phyloP scores from a whole-genome alignment of 192 early-diverging fungal species.

The Pilaira anomala region DNA sequence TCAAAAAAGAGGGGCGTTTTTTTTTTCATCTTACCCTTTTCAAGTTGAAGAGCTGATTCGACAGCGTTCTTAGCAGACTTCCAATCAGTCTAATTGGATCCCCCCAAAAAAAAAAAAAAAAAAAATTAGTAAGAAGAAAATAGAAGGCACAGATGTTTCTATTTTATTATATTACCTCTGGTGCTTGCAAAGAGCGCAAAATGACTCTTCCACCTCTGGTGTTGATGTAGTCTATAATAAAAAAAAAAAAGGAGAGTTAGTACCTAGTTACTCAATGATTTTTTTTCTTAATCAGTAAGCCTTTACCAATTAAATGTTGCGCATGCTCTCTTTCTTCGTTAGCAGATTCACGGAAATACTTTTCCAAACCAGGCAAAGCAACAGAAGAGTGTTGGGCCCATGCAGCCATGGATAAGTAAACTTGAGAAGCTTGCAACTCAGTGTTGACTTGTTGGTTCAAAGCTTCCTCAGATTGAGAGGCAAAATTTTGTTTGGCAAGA shows the following conservation, averaged over 20 bases:
- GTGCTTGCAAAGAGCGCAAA: constrained; percentile 49
- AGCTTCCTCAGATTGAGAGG: constrained; percentile 46
- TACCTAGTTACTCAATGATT: too few relatives aligned
- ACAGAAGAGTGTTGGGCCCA: constrained; percentile 48
- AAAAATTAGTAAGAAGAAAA: not conserved
- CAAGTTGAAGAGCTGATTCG: constrained; percentile 54
- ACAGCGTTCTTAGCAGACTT: constrained; percentile 55
- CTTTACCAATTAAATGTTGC: constrained; percentile 37
- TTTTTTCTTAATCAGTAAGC: too few relatives aligned
- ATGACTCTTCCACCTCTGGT: constrained; percentile 55
- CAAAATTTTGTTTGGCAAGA: constrained; percentile 56
- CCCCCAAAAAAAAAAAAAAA: not conserved
- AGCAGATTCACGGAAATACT: constrained; percentile 51
- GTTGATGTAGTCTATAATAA: constrained; percentile 46
- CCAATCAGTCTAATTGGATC: constrained; percentile 41
- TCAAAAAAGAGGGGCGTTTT: not conserved
- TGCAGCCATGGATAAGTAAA: constrained; percentile 52
- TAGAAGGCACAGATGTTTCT: not conserved
- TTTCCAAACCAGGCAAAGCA: constrained; percentile 52
- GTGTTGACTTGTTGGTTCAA: constrained; percentile 59
- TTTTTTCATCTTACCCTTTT: constrained; percentile 49
- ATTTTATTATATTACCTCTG: constrained; percentile 31
- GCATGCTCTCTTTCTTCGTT: constrained; percentile 43
- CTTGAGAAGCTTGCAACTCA: constrained; percentile 57
- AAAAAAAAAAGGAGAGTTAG: not conserved